Evolutionary conservation across 257 asterid species (phyloP).

Genomic region (Solanum virginianum): DNA sequence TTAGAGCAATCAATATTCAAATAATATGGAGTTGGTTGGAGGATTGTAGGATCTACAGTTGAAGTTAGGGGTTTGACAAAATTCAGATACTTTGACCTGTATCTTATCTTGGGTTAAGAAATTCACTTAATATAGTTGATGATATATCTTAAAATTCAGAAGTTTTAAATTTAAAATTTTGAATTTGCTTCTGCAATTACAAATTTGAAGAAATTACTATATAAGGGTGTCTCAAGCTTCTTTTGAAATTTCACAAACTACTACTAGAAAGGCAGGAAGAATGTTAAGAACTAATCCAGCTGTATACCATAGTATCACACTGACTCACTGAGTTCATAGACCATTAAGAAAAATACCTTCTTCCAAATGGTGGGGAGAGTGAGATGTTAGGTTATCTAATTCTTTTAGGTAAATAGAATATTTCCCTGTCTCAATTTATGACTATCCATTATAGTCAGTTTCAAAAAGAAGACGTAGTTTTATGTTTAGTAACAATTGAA

Average conservation of each 20-base stretch:
- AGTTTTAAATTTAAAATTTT: background rate
- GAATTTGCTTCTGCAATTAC: too few relatives aligned
- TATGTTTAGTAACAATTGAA: background rate
- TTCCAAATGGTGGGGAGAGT: background rate
- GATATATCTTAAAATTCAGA: background rate
- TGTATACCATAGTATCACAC: too few relatives aligned
- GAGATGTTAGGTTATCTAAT: background rate
- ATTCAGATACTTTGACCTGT: background rate
- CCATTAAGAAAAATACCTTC: too few relatives aligned
- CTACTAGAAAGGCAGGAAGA: too few relatives aligned
- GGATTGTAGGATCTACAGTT: background rate
- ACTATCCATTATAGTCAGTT: too few relatives aligned
- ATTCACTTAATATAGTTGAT: background rate
- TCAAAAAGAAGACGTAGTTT: too few relatives aligned
- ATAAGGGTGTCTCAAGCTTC: background rate
- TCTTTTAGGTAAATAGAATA: background rate
- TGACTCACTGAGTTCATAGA: too few relatives aligned
- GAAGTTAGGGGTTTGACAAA: background rate
- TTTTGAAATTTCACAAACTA: too few relatives aligned
- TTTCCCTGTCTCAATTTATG: too few relatives aligned
- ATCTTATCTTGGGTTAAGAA: background rate
- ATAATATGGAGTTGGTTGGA: background rate
- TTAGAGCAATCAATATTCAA: too few relatives aligned
- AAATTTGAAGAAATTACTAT: background rate
- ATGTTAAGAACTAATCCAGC: background rate